A percentile compares a stretch with the other conserved stretches of the same genome.
phyloP scores from a whole-genome alignment of 2,329 filamentous ascomycete species.

The Aschersonia sp. region DNA sequence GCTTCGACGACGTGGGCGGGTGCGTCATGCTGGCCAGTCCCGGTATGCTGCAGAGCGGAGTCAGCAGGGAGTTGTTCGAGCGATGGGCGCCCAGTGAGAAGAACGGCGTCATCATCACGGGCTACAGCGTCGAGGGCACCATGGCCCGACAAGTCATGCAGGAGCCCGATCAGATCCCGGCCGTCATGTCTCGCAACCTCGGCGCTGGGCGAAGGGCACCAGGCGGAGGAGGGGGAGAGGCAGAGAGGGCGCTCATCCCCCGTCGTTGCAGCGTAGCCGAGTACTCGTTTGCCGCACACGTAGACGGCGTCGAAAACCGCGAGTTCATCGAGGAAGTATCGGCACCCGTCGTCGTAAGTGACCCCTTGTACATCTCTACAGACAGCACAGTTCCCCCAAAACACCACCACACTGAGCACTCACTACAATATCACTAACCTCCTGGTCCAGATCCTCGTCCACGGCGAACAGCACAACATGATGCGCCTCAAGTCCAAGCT shows the following conservation, averaged over 20 bases:
- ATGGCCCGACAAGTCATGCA: constrained; percentile 96
- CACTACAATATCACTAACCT: constrained; percentile 1
- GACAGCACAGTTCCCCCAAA: constrained; percentile 11
- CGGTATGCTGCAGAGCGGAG: constrained; percentile 96
- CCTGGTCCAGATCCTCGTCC: constrained; percentile 64
- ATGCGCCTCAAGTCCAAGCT: constrained; percentile 92
- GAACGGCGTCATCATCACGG: constrained; percentile 97
- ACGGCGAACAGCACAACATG: constrained; percentile 97
- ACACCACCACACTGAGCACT: constrained; percentile 1
- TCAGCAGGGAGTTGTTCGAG: constrained; percentile 83
- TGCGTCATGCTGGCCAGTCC: constrained; percentile 97
- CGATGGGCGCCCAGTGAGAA: constrained; percentile 92
- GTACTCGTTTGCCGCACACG: constrained; percentile 90
- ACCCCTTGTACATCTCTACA: background rate
- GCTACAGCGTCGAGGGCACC: constrained; percentile 95
- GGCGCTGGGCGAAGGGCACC: constrained; percentile 47
- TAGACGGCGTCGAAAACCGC: constrained; percentile 88
- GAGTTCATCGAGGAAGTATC: constrained; percentile 93
- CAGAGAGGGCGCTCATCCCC: constrained; percentile 85
- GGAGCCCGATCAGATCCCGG: constrained; percentile 88
- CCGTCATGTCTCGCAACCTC: constrained; percentile 69
- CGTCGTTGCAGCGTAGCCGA: constrained; percentile 87
- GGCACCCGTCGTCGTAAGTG: constrained; percentile 76
- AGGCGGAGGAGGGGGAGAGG: constrained; percentile 54
- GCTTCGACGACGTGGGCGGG: constrained; percentile 88